Percentiles rank a stretch among this genome's conserved stretches.
phyloP scores from a whole-genome alignment of 108 stramenopile species.

The Skeletonema tropicum region DNA sequence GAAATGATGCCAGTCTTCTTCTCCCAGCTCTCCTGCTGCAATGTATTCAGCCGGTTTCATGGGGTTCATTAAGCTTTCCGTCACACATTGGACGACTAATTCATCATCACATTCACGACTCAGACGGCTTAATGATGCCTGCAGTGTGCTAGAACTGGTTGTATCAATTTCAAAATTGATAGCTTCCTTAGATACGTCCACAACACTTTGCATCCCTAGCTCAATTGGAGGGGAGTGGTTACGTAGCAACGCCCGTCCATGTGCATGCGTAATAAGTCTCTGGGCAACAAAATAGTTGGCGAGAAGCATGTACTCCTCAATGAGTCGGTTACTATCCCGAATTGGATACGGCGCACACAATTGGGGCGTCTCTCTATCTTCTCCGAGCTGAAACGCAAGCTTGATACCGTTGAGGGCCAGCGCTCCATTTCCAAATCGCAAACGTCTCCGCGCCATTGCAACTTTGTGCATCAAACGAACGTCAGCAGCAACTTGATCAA shows the following conservation, averaged over 20 bases:
- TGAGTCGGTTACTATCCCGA: slow-evolving; percentile 89
- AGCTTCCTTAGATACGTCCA: slow-evolving; percentile 58
- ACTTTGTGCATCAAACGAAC: slow-evolving; percentile 89
- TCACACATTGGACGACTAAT: slow-evolving; percentile 79
- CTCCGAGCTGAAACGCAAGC: slow-evolving; percentile 88
- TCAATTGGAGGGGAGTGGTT: slow-evolving; percentile 71
- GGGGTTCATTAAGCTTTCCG: slow-evolving; percentile 85
- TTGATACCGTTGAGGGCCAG: slow-evolving; percentile 90
- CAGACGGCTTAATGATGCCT: slow-evolving; percentile 77
- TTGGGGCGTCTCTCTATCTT: slow-evolving; percentile 87
- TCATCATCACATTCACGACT: slow-evolving; percentile 73
- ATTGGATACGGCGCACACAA: slow-evolving; percentile 88
- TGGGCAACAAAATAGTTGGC: slow-evolving; percentile 98
- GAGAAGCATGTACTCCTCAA: slow-evolving; percentile 98
- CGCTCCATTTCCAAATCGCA: slow-evolving; percentile 91
- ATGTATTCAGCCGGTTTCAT: slow-evolving; percentile 93
- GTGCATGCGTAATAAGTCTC: slow-evolving; percentile 86
- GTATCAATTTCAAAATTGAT: slow-evolving; percentile 72
- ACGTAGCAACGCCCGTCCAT: slow-evolving; percentile 74
- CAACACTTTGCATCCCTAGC: slow-evolving; percentile 73
- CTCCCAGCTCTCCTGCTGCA: slow-evolving; percentile 72
- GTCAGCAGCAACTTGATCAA: slow-evolving; percentile 85
- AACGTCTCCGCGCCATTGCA: slow-evolving; percentile 79
- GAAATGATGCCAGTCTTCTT: slow-evolving; percentile 84
- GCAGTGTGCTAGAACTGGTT: slow-evolving; percentile 68